Conservation (phyloP, 1,284 basidiomycete genomes). For the Flammula alnicola region DNA sequence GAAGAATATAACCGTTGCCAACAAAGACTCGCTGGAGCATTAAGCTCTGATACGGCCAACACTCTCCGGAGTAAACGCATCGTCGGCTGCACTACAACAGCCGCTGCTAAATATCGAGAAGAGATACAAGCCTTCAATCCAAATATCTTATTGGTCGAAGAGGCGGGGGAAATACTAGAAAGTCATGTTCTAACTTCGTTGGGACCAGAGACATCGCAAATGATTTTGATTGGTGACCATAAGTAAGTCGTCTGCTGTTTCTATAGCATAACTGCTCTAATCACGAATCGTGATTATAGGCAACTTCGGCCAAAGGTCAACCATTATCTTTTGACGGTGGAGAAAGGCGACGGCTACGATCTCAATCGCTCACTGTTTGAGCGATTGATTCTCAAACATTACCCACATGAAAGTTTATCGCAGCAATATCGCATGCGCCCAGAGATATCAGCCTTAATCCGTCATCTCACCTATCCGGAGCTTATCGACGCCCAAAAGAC, state of each 20-base stretch:
- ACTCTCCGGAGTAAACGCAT: constrained; percentile 56
- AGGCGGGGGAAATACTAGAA: constrained; percentile 73
- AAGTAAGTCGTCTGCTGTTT: constrained; percentile 47
- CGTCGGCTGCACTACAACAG: constrained; percentile 70
- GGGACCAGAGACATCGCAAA: constrained; percentile 47
- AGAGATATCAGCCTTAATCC: constrained; percentile 63
- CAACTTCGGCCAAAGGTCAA: constrained; percentile 74
- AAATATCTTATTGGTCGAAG: constrained; percentile 64
- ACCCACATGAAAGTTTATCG: constrained; percentile 58
- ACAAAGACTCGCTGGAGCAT: constrained; percentile 41
- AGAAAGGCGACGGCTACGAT: constrained; percentile 67
- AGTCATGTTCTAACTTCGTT: constrained; percentile 66
- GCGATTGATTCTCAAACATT: constrained; percentile 61
- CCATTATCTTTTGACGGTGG: constrained; percentile 61
- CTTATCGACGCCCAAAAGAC: constrained; percentile 59
- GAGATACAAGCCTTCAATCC: constrained; percentile 50
- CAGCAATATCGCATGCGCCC: constrained; percentile 73
- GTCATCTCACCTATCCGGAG: constrained; percentile 65
- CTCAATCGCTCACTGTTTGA: constrained; percentile 70
- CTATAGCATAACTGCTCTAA: not conserved
- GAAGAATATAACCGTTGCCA: constrained; percentile 47
- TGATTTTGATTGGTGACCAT: constrained; percentile 73
- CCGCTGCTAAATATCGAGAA: constrained; percentile 61
- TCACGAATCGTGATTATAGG: constrained; percentile 40
- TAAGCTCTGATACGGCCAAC: constrained; percentile 37